A percentile compares a stretch with the other conserved stretches of the same genome.
These are phyloP conservation scores for Podospora australis DNA, from an alignment of 495 filamentous ascomycete genomes.

Conservation along the genomic window DNA sequence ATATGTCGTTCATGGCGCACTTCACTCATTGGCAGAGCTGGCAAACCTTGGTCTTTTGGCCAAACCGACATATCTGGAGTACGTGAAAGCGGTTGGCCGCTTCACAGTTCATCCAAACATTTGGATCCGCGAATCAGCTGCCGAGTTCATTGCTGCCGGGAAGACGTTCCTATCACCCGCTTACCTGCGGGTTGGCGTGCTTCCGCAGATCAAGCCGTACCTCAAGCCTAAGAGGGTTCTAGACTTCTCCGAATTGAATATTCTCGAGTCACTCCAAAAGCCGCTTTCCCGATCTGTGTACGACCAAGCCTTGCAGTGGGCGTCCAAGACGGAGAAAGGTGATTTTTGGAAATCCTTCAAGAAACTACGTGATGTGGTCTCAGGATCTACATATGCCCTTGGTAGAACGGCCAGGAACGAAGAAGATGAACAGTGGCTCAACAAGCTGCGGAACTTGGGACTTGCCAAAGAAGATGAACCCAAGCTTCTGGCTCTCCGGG, in stretches of 20 bases:
- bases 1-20: constrained; percentile 83
- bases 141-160: constrained; percentile 71
- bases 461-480: constrained; percentile 80
- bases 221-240: constrained; percentile 59
- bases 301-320: constrained; percentile 83
- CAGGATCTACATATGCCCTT: constrained; percentile 44
- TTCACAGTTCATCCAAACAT: constrained; percentile 91
- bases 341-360: constrained; percentile 77
- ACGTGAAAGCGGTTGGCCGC: constrained; percentile 70
- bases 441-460: constrained; percentile 71
- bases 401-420: constrained; percentile 64
- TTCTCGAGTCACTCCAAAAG: constrained; percentile 80
- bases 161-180: constrained; percentile 72
- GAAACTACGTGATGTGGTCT: constrained; percentile 58
- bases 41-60: constrained; percentile 83
- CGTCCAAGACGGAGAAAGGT: constrained; percentile 67
- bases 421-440: constrained; percentile 97
- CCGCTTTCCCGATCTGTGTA: constrained; percentile 73
- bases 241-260: constrained; percentile 59
- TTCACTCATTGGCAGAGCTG: constrained; percentile 84
- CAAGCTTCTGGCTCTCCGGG: constrained; percentile 77
- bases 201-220: constrained; percentile 73
- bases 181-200: constrained; percentile 74
- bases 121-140: constrained; percentile 89
- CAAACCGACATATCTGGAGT: constrained; percentile 75